Conservation (phyloP, 2,329 filamentous ascomycete genomes). For the Monosporascus sp. region DNA sequence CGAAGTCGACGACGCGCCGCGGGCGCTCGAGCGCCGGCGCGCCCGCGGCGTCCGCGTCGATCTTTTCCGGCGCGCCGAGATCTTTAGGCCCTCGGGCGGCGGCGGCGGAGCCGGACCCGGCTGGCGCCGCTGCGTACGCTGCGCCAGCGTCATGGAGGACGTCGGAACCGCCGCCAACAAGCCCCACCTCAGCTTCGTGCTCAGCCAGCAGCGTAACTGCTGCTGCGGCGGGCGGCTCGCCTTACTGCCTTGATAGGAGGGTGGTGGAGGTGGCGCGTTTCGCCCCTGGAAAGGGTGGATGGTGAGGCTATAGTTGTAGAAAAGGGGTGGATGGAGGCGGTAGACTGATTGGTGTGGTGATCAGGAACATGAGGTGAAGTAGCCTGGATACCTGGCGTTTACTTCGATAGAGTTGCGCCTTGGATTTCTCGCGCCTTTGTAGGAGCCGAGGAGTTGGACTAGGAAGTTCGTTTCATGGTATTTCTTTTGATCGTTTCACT, state of each 20-base stretch:
- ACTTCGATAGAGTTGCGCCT: no score
- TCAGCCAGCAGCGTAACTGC: constrained; percentile 51
- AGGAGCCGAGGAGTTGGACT: no score
- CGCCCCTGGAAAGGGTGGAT: no score
- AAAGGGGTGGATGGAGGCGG: no score
- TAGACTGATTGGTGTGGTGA: no score
- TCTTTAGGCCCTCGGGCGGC: constrained; percentile 37
- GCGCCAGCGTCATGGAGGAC: constrained; percentile 63
- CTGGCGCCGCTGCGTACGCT: constrained; percentile 52
- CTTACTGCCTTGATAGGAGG: constrained; percentile 27
- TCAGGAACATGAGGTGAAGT: no score
- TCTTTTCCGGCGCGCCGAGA: constrained; percentile 54
- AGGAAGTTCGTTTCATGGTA: no score
- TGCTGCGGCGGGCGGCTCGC: constrained; percentile 51
- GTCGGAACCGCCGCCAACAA: constrained; percentile 32
- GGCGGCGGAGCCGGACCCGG: constrained; percentile 9
- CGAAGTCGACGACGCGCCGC: constrained; percentile 55
- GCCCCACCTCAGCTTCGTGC: constrained; percentile 48
- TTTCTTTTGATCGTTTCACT: no score
- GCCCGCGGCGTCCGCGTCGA: constrained; percentile 41
- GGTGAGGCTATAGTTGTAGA: no score
- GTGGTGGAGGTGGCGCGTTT: no score
- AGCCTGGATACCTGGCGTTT: no score
- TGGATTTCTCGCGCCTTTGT: no score
- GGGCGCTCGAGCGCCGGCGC: constrained; percentile 37